phyloP scores from a whole-genome alignment of 306 rosid genomes.

The Rosa persica region DNA sequence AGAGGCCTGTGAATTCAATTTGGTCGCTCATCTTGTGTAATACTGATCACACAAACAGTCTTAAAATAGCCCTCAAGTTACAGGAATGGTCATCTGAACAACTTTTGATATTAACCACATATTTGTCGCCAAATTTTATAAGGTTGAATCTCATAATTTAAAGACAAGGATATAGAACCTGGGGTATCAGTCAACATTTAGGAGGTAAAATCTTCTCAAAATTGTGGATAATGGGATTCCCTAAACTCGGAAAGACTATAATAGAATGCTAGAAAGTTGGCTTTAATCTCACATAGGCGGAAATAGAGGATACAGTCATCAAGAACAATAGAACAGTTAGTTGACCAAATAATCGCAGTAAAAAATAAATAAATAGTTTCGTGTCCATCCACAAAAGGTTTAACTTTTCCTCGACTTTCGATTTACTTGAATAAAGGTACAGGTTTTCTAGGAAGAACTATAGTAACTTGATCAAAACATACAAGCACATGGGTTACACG shows the following conservation, averaged over 20 bases:
- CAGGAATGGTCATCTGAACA: neutral
- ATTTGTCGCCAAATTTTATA: neutral
- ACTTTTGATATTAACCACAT: neutral
- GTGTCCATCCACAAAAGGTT: neutral
- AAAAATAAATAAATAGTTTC: too few species aligned
- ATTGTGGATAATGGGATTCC: neutral
- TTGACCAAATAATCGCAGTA: neutral
- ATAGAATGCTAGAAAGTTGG: conserved; percentile 3
- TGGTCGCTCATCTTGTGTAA: neutral
- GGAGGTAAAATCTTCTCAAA: neutral
- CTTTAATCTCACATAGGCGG: neutral
- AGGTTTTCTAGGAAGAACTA: neutral
- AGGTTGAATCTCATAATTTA: neutral
- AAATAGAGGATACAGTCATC: neutral
- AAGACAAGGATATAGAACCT: neutral
- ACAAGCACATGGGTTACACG: neutral
- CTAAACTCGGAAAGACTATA: neutral
- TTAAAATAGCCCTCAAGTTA: neutral
- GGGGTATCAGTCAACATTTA: neutral
- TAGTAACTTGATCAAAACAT: neutral
- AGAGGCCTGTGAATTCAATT: neutral
- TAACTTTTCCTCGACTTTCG: neutral
- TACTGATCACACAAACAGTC: neutral
- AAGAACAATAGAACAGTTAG: neutral
- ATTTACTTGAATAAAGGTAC: neutral